Evolutionary conservation across 2,329 filamentous ascomycete species (phyloP), one percentile per base, ranked within the genome.

Genomic region (Monilinia aucupariae): DNA sequence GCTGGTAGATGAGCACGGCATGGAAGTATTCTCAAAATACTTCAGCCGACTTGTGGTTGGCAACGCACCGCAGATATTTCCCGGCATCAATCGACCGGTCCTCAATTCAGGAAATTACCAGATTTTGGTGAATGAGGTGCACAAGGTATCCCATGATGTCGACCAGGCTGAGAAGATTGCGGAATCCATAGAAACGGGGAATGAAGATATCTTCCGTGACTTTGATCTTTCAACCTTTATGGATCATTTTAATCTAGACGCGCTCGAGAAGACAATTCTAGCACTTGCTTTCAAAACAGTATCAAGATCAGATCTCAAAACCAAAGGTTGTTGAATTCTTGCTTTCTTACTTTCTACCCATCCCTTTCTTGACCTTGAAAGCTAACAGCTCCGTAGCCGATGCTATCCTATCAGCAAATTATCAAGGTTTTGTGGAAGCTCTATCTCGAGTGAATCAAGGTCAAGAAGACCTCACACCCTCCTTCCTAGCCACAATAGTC

Each of bases 21-120:
- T 99, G 93, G 96, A 99, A 82, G 92, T 97, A 75, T 97, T 92
- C 76, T 87, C 91, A 65, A 96, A 92, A 81, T 97, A 94, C 77
- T 96, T 99, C 78, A 88, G 91, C 77, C 91, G 93, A 77, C 82
- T 97, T 75, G 85, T 99, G 74, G 89, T 89, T 77, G 88, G 88
- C 78, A 97, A 97, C 85, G 91, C 92, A 72, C 81, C 88, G 67
- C 88, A 94, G 73, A 94, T 99, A 75, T 97, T 97, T 75, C 88
- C 91, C 59, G 86, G 89, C 67, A 81, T 87, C 61, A 90, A 85
- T 71, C 84, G 91, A 76, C 84, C 85, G 62, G 84, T 86, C 68
- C 83, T 91, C 68, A 90, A 89, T 76, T 82, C 89, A 60, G 90
- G 89, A 66, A 96, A 90, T 76, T 96, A 96, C 75, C 87, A 88